phyloP scores from a whole-genome alignment of 148 eudicot genomes.

The Simmondsia chinensis region DNA sequence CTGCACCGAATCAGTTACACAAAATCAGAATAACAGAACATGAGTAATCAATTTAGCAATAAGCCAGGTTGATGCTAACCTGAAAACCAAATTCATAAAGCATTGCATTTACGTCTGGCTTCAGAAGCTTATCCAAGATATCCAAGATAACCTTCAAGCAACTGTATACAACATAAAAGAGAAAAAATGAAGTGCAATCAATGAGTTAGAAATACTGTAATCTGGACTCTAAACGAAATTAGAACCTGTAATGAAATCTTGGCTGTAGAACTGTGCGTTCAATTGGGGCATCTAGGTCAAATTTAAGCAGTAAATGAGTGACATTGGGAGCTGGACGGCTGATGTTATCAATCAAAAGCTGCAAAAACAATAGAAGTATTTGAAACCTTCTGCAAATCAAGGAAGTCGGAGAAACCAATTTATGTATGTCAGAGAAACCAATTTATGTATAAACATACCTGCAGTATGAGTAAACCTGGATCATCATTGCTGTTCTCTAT shows the following conservation, averaged over 20 bases:
- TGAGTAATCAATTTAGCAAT: too few species aligned
- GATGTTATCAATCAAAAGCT: conserved; percentile 90
- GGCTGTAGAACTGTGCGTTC: conserved; percentile 86
- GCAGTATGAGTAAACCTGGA: conserved; percentile 87
- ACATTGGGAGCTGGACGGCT: conserved; percentile 88
- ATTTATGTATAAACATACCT: conserved; percentile 36
- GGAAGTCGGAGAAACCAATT: too few species aligned
- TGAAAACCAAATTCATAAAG: conserved; percentile 98
- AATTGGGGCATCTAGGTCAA: conserved; percentile 72
- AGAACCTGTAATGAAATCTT: conserved; percentile 83
- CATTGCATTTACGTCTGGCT: conserved; percentile 71
- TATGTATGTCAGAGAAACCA: too few species aligned
- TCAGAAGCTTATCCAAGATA: conserved; percentile 68
- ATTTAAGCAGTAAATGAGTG: conserved; percentile 81
- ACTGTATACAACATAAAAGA: conserved; percentile 28
- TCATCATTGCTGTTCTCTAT: conserved; percentile 76
- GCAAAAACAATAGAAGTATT: conserved; percentile 8
- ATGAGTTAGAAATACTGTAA: neutral
- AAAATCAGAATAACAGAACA: too few species aligned
- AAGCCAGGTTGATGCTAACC: too few species aligned
- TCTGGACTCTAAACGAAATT: neutral
- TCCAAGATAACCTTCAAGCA: conserved; percentile 95
- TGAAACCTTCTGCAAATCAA: too few species aligned
- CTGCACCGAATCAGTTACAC: conserved; percentile 49
- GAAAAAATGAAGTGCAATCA: neutral